Evolutionary conservation across 371 early-diverging fungal genomes (phyloP).

Genomic region (Circinella umbellata): DNA sequence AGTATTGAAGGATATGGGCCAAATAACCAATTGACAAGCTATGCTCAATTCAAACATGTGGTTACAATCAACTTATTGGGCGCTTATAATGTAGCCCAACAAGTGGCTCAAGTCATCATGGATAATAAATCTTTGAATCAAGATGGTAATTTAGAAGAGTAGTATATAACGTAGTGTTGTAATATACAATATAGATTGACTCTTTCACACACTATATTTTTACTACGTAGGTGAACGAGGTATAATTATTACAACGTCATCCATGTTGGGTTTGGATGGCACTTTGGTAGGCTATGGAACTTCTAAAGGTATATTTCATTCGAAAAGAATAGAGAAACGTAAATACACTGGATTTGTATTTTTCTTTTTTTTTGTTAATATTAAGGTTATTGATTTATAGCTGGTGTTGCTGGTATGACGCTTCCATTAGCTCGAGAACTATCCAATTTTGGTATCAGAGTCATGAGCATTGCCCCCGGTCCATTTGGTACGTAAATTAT

Average conservation of each 20-base stretch:
- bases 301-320: slow-evolving; percentile 54
- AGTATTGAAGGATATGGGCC: slow-evolving; percentile 36
- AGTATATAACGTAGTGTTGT: no score
- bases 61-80: slow-evolving; percentile 61
- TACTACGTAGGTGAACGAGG: slow-evolving; percentile 58
- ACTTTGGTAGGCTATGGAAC: slow-evolving; percentile 54
- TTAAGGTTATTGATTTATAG: slow-evolving; percentile 15
- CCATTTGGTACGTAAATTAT: slow-evolving; percentile 45
- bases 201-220: not conserved
- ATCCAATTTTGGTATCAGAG: slow-evolving; percentile 56
- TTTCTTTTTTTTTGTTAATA: no score
- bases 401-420: slow-evolving; percentile 63
- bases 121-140: slow-evolving; percentile 40
- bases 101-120: slow-evolving; percentile 54
- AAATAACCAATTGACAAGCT: slow-evolving; percentile 36
- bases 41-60: slow-evolving; percentile 51
- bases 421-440: slow-evolving; percentile 66
- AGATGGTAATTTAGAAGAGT: slow-evolving; percentile 41
- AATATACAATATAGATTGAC: not conserved
- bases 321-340: not conserved
- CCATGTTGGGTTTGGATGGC: slow-evolving; percentile 61
- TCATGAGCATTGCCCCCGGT: slow-evolving; percentile 66
- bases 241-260: slow-evolving; percentile 60
- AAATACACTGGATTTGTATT: not conserved
- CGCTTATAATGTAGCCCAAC: slow-evolving; percentile 63